These are phyloP conservation scores for Sugiyamaella valdiviana DNA, from an alignment of 805 yeast genomes.

Conservation along the genomic window DNA sequence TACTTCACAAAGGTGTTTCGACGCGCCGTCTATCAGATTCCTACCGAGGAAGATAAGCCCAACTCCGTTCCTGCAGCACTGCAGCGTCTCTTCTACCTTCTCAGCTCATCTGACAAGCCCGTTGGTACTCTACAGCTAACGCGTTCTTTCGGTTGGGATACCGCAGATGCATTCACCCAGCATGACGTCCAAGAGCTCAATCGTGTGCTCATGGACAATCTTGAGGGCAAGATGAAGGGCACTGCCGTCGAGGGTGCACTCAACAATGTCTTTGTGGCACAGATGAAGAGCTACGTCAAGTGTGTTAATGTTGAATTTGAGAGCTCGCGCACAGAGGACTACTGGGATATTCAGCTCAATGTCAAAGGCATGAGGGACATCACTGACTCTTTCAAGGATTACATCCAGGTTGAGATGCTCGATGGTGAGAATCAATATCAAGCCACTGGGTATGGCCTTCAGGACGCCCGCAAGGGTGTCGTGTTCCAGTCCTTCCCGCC, in stretches of 20 bases:
- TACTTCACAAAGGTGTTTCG: slow-evolving; percentile 79
- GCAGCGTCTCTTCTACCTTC: slow-evolving; percentile 78
- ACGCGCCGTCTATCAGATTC: slow-evolving; percentile 81
- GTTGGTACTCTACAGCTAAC: slow-evolving; percentile 84
- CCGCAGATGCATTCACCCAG: slow-evolving; percentile 91
- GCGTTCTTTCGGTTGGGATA: slow-evolving; percentile 94
- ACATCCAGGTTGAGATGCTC: slow-evolving; percentile 80
- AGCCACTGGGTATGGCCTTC: slow-evolving; percentile 83
- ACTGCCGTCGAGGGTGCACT: slow-evolving; percentile 70
- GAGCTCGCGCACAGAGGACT: slow-evolving; percentile 85
- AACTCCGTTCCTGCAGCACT: slow-evolving; percentile 74
- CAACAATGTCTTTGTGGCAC: slow-evolving; percentile 86
- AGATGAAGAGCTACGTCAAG: slow-evolving; percentile 90
- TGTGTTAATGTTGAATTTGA: slow-evolving; percentile 92
- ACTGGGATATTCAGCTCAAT: slow-evolving; percentile 96
- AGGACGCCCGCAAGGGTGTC: slow-evolving; percentile 95
- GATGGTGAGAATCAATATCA: slow-evolving; percentile 95
- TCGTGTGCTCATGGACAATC: slow-evolving; percentile 88
- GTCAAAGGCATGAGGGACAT: slow-evolving; percentile 76
- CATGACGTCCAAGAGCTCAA: slow-evolving; percentile 97
- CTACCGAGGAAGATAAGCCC: slow-evolving; percentile 57
- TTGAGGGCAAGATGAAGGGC: slow-evolving; percentile 87
- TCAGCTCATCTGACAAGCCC: slow-evolving; percentile 67
- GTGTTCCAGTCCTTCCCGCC: slow-evolving; percentile 87
- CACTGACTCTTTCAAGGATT: slow-evolving; percentile 72